phyloP scores from a whole-genome alignment of 2,329 filamentous ascomycete species.

The Cladosporium velox region DNA sequence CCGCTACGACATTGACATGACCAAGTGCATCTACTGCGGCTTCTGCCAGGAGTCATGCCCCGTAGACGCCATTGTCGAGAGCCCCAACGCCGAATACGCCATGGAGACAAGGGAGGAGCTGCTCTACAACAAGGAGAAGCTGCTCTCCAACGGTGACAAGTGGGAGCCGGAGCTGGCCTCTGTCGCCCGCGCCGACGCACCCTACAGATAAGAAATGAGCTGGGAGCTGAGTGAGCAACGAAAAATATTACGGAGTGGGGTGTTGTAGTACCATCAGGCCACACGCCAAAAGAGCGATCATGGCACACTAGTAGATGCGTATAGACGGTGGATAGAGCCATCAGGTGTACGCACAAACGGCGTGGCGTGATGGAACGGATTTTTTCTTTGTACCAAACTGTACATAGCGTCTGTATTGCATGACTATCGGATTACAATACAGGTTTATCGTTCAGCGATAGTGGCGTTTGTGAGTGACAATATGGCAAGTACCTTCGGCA shows the following conservation, averaged over 20 bases:
- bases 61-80: conserved; percentile 88
- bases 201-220: conserved; percentile 51
- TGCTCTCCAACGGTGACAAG: conserved; percentile 48
- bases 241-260: conserved; percentile 6
- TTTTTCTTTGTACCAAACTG: conserved; percentile 22
- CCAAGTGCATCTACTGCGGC: conserved; percentile 99
- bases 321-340: conserved; percentile 18
- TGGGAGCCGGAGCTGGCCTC: conserved; percentile 98
- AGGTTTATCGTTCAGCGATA: not conserved
- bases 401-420: conserved; percentile 22
- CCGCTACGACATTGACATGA: conserved; percentile 99
- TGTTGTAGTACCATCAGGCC: conserved; percentile 8
- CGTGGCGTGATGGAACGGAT: conserved; percentile 10
- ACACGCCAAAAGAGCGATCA: conserved; percentile 1
- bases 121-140: conserved; percentile 93
- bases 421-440: conserved; percentile 16
- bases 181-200: conserved; percentile 86
- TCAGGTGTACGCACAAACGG: conserved; percentile 14
- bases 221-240: conserved; percentile 1
- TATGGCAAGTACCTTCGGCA: too few relatives aligned
- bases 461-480: not conserved
- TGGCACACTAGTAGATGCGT: conserved; percentile 14
- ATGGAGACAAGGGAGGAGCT: conserved; percentile 86
- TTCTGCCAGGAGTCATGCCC: conserved; percentile 99
- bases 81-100: conserved; percentile 72